Percentiles rank a stretch among this genome's conserved stretches.
phyloP scores from a whole-genome alignment of 2,329 filamentous ascomycete genomes.

The Alternaria panax region DNA sequence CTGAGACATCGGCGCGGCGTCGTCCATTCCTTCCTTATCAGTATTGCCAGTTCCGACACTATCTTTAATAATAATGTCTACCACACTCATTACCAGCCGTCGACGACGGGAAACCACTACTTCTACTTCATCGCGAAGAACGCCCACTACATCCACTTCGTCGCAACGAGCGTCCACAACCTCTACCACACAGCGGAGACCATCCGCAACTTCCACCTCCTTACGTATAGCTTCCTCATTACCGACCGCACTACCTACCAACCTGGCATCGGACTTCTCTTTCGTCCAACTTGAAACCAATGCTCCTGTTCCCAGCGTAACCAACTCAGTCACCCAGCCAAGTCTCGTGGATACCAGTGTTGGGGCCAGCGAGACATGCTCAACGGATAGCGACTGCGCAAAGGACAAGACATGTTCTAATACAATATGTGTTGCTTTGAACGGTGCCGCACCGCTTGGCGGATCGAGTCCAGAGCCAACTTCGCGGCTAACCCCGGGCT shows the following conservation, averaged over 20 bases:
- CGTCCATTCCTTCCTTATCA: conserved; percentile 9
- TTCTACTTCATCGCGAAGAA: conserved; percentile 12
- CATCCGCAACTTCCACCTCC: neutral
- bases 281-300: conserved; percentile 24
- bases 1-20: conserved; percentile 11
- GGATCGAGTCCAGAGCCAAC: conserved; percentile 23
- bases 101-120: conserved; percentile 11
- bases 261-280: conserved; percentile 11
- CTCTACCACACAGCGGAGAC: conserved; percentile 2
- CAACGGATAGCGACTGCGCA: conserved; percentile 33
- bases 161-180: conserved; percentile 10
- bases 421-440: conserved; percentile 25
- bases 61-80: conserved; percentile 41
- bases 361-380: conserved; percentile 29
- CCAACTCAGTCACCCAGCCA: neutral
- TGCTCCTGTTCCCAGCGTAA: conserved; percentile 5
- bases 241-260: conserved; percentile 9
- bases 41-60: conserved; percentile 2
- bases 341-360: conserved; percentile 1
- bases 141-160: neutral
- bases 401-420: conserved; percentile 34
- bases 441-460: conserved; percentile 31
- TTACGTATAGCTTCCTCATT: conserved; percentile 7
- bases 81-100: conserved; percentile 18
- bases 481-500: conserved; percentile 26